phyloP scores from a whole-genome alignment of 352 stramenopile genomes.

The Phytophthora syringae region DNA sequence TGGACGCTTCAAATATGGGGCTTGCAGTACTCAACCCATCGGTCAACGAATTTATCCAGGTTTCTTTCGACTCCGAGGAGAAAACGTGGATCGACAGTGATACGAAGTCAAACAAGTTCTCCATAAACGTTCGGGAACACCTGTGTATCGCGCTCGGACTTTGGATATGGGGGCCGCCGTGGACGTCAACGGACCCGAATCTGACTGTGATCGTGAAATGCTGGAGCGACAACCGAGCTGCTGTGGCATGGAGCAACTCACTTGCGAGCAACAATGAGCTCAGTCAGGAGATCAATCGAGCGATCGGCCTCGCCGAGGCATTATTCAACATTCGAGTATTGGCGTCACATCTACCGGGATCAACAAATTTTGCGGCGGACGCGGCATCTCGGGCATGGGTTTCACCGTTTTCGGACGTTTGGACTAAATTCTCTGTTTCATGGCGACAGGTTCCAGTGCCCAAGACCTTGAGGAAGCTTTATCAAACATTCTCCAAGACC shows the following conservation, averaged over 20 bases:
- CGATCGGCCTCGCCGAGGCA: conserved; percentile 26
- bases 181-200: background rate
- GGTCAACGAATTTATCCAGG: conserved; percentile 4
- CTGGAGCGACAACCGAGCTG: conserved; percentile 38
- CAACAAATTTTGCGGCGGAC: conserved; percentile 35
- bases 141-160: conserved; percentile 30
- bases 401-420: background rate
- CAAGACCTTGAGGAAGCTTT: conserved; percentile 16
- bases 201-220: conserved; percentile 3
- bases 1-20: background rate
- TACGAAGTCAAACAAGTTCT: conserved; percentile 14
- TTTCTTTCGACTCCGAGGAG: conserved; percentile 13
- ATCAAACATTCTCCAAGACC: conserved; percentile 17
- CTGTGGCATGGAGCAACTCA: conserved; percentile 18
- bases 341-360: conserved; percentile 12
- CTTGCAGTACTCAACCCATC: conserved; percentile 16
- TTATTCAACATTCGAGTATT: conserved; percentile 24
- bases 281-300: conserved; percentile 43
- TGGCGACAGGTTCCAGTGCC: conserved; percentile 17
- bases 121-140: conserved; percentile 44
- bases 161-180: conserved; percentile 22
- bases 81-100: background rate
- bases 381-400: conserved; percentile 28
- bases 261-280: background rate
- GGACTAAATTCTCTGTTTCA: conserved; percentile 22